Evolutionary conservation across 1,284 basidiomycete species (phyloP).

Genomic region (Apiotrichum porosum): DNA sequence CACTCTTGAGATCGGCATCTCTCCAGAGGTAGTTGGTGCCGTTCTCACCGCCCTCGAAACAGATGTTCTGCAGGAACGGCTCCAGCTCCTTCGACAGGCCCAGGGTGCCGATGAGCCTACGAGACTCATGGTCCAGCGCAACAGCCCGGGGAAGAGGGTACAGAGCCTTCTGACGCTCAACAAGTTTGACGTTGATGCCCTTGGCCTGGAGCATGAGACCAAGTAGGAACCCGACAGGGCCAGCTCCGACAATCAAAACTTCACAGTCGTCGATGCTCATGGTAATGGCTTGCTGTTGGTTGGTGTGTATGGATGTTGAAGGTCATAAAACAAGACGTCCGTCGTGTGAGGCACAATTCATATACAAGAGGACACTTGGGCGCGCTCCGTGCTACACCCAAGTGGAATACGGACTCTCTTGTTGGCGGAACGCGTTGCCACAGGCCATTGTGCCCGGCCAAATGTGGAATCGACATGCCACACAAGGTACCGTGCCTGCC

Average conservation of each 20-base stretch:
- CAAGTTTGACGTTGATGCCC: slow-evolving; percentile 16
- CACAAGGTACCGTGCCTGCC: no score
- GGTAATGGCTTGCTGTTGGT: not conserved
- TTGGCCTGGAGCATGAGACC: slow-evolving; percentile 15
- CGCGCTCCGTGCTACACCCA: no score
- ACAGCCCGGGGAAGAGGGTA: slow-evolving; percentile 24
- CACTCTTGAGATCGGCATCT: slow-evolving; percentile 16
- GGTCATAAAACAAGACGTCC: no score
- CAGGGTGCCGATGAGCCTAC: slow-evolving; percentile 10
- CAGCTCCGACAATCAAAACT: slow-evolving; percentile 12
- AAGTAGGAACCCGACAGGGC: slow-evolving; percentile 8
- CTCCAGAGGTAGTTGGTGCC: slow-evolving; percentile 20
- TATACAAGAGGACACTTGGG: no score
- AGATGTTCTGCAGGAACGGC: slow-evolving; percentile 7
- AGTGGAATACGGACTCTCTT: no score
- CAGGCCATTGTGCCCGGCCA: no score
- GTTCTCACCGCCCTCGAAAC: slow-evolving; percentile 12
- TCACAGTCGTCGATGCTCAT: slow-evolving; percentile 8
- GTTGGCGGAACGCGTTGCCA: no score
- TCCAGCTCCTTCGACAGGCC: slow-evolving; percentile 11
- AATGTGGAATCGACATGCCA: no score
- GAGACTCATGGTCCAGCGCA: slow-evolving; percentile 21
- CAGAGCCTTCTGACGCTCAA: slow-evolving; percentile 21
- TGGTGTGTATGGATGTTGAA: no score
- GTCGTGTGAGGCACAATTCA: no score